Conservation (phyloP, 2,329 filamentous ascomycete species). For the Xylariaceae sp. region DNA sequence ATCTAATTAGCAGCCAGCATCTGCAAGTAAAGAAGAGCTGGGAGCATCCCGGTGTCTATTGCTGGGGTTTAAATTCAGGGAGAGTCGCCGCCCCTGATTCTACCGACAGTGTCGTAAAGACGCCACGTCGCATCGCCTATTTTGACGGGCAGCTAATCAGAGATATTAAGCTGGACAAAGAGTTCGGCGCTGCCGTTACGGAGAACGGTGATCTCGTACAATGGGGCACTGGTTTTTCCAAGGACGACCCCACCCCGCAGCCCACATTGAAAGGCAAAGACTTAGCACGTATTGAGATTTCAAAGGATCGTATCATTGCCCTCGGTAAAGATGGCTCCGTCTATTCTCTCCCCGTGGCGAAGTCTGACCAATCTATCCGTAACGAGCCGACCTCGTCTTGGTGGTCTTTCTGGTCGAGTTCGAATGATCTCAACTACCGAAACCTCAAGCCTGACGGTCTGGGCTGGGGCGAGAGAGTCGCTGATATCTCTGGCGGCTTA, state of each 20-base stretch:
- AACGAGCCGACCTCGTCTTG: constrained; percentile 56
- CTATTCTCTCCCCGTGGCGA: constrained; percentile 77
- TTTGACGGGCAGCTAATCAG: constrained; percentile 81
- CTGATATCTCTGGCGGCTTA: constrained; percentile 67
- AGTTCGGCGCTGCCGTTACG: constrained; percentile 79
- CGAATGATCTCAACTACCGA: constrained; percentile 60
- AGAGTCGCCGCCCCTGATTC: constrained; percentile 81
- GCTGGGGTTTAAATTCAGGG: constrained; percentile 85
- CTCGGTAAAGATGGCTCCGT: constrained; percentile 69
- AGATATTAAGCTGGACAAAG: constrained; percentile 77
- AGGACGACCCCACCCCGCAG: constrained; percentile 56
- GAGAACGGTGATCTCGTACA: constrained; percentile 86
- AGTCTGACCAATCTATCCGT: constrained; percentile 61
- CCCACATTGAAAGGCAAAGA: constrained; percentile 77
- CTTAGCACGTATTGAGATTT: constrained; percentile 68
- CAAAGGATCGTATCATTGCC: constrained; percentile 75
- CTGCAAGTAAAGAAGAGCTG: constrained; percentile 78
- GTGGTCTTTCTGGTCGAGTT: constrained; percentile 67
- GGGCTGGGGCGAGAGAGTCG: constrained; percentile 64
- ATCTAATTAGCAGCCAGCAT: constrained; percentile 78
- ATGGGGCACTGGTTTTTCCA: constrained; percentile 77
- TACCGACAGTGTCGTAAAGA: constrained; percentile 70
- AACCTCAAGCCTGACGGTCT: constrained; percentile 60
- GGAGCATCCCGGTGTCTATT: constrained; percentile 81
- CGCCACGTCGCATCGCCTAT: constrained; percentile 68